Evolutionary conservation across 441 rosid species (phyloP), one percentile per base, ranked within the genome.

Genomic region (Jatropha multifida): DNA sequence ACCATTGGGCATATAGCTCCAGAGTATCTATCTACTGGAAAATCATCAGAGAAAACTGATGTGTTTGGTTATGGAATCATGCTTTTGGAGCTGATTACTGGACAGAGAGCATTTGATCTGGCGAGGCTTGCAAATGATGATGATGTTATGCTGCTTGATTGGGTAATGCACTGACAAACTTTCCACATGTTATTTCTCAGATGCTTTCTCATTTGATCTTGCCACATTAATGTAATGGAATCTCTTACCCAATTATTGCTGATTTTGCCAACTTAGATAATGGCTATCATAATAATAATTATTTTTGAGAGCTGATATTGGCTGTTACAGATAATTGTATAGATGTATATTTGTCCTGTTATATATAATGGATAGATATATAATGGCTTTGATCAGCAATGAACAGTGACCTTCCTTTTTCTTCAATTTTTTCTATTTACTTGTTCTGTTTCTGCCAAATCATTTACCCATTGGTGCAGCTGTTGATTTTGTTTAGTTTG

Each of bases 61-160:
- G 97, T 92, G 65, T 92, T 90, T 60, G 97, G 94, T 5, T 92
- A 90, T 65, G 97, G 97, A 23, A 90, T 92, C 76, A 89, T 92
- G 96, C 96, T 92, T 71, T 76, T 92, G 0, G 96, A 92, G 81
- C 89, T 92, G 3, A 86, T 92, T 46, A 92, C 96, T 14, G 97
- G 97, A 52, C 94, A 92, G 74, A 84, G 93, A 79, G 93, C 94
- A 1, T 88, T 92, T 17, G 97, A 92, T 85, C 97, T 92, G 38
- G 93, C 97, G 40, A 80, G 97, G 72, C 89, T 92, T 23, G 94
- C 97, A 61, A 89, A 88, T 68, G 94, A 92, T 68, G 92, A 90
- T 20, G 93, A 92, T 69, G 92, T 89, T 82, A 88, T 92, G 94
- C 61, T 90, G 59, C 93, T 92, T 40, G 97, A 92, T 80, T 90